These are phyloP conservation scores for Nannochloropsis oceanica DNA, from an alignment of 108 stramenopile species.

Conservation along the genomic window DNA sequence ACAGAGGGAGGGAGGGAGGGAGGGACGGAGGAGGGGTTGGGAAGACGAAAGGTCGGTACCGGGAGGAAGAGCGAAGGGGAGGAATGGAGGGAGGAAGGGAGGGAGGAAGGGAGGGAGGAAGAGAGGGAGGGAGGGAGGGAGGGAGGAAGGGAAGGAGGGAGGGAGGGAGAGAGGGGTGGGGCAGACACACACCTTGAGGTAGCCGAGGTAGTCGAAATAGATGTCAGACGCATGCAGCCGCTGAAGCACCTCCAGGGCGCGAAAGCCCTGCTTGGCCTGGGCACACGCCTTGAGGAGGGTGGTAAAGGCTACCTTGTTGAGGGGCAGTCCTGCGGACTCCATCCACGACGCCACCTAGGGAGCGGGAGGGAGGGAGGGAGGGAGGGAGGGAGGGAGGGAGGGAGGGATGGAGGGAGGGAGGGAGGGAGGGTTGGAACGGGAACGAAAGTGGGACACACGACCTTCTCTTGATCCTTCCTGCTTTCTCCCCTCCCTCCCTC, in stretches of 20 bases:
- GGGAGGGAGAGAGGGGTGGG: neutral
- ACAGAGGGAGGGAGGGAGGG: neutral
- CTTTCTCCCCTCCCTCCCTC: neutral
- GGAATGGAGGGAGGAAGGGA: neutral
- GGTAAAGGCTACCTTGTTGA: too few relatives aligned
- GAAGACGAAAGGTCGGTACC: neutral
- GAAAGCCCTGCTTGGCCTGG: neutral
- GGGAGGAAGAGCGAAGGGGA: neutral
- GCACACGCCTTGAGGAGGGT: neutral
- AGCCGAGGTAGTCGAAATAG: neutral
- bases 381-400: too few relatives aligned
- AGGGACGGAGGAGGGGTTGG: neutral
- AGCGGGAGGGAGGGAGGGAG: too few relatives aligned
- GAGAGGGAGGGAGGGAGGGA: neutral
- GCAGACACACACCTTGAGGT: neutral
- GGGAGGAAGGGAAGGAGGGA: neutral
- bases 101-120: neutral
- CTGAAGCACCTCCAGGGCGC: neutral
- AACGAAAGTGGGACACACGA: neutral
- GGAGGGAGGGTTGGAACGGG: too few relatives aligned
- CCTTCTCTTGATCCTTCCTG: neutral
- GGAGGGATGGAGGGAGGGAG: too few relatives aligned
- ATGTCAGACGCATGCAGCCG: neutral
- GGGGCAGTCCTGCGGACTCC: too few relatives aligned
- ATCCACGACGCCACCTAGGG: too few relatives aligned